A percentile compares a stretch with the other conserved stretches of the same genome.
phyloP scores from a whole-genome alignment of 2,329 filamentous ascomycete species.

The Penicillium vulpinum region DNA sequence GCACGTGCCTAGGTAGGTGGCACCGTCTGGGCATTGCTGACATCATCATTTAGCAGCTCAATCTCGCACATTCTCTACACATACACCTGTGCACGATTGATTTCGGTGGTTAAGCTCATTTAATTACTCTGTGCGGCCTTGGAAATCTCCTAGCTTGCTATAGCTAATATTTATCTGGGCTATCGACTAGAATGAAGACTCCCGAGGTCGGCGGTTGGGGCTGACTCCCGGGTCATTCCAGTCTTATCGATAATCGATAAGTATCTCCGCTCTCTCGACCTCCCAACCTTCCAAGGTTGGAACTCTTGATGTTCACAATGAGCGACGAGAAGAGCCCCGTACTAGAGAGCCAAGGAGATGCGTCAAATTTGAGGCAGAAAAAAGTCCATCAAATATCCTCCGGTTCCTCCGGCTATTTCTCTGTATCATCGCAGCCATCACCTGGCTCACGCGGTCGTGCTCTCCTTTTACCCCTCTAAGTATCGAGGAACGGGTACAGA shows the following conservation, averaged over 20 bases:
- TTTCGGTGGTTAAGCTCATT: too few species aligned
- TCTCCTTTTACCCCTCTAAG: slow-evolving; percentile 14
- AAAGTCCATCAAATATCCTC: background rate
- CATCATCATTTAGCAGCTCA: background rate
- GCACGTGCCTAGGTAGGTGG: too few species aligned
- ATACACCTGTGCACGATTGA: too few species aligned
- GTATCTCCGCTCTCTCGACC: background rate
- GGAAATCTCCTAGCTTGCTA: too few species aligned
- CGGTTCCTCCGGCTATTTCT: slow-evolving; percentile 15
- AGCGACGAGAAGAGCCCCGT: background rate
- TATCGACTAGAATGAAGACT: background rate
- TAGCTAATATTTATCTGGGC: too few species aligned
- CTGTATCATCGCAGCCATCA: slow-evolving; percentile 7
- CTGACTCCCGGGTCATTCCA: background rate
- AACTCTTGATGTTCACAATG: background rate
- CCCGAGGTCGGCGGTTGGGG: background rate
- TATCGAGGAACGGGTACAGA: slow-evolving; percentile 43
- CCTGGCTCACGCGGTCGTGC: slow-evolving; percentile 17
- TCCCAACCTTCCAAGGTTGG: background rate
- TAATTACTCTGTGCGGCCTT: too few species aligned
- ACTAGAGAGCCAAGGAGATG: background rate
- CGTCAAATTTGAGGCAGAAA: background rate
- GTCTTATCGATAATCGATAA: slow-evolving; percentile 11
- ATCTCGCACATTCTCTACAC: too few species aligned
- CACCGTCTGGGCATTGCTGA: too few species aligned